A percentile compares a stretch with the other conserved stretches of the same genome.
These are phyloP conservation scores for Yamadazyma songkhlaensis DNA, from an alignment of 1,139 yeast species.

Conservation along the genomic window DNA sequence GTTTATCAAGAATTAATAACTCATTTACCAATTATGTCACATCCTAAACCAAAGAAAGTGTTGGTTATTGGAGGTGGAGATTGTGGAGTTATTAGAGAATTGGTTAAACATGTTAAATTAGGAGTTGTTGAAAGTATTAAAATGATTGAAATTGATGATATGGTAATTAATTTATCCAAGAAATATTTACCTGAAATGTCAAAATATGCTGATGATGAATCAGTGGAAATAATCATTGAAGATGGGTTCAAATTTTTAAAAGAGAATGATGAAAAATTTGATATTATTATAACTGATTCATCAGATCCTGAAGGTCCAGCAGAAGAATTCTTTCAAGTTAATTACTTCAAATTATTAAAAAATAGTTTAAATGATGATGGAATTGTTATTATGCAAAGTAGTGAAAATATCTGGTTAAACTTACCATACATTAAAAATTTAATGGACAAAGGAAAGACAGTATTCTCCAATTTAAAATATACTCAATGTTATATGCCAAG, in stretches of 20 bases:
- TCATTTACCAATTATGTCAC: constrained; percentile 75
- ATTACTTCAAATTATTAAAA: constrained; percentile 70
- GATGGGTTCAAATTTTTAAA: constrained; percentile 87
- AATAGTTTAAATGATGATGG: constrained; percentile 72
- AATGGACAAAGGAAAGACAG: constrained; percentile 56
- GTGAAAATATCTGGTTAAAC: constrained; percentile 92
- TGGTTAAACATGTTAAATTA: constrained; percentile 62
- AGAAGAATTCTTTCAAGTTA: constrained; percentile 81
- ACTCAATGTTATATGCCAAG: constrained; percentile 91
- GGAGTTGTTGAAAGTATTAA: constrained; percentile 64
- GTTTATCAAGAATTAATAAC: constrained; percentile 89
- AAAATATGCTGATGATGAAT: constrained; percentile 63
- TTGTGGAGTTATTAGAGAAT: constrained; percentile 87
- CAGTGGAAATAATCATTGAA: constrained; percentile 69
- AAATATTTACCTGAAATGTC: constrained; percentile 83
- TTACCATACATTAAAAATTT: constrained; percentile 62
- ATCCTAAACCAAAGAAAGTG: constrained; percentile 68
- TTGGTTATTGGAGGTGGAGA: constrained; percentile 93
- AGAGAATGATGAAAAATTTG: constrained; percentile 48
- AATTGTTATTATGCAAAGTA: constrained; percentile 85
- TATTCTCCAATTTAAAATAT: constrained; percentile 79
- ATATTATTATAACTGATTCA: constrained; percentile 91
- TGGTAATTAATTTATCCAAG: constrained; percentile 73
- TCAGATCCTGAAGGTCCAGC: constrained; percentile 99
- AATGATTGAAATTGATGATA: constrained; percentile 88